phyloP scores from a whole-genome alignment of 2,329 filamentous ascomycete genomes.

The Triangularia verruculosa region DNA sequence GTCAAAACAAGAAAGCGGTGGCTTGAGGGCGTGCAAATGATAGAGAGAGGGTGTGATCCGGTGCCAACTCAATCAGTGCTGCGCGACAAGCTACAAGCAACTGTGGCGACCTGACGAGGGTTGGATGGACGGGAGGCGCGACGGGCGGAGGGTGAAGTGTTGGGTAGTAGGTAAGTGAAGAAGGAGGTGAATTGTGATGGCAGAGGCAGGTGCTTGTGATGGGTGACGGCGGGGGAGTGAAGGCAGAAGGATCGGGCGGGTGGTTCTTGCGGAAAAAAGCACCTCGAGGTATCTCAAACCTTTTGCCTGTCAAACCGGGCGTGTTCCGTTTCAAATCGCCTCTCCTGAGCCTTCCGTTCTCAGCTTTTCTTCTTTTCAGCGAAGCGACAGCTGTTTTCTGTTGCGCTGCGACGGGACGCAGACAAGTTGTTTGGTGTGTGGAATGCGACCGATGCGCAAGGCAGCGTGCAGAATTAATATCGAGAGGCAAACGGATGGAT shows the following conservation, averaged over 20 bases:
- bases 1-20: constrained; percentile 21
- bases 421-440: constrained; percentile 1
- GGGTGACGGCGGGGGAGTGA: background rate
- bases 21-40: constrained; percentile 21
- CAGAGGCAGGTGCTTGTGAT: background rate
- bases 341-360: background rate
- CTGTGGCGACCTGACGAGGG: constrained; percentile 12
- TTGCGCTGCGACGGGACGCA: constrained; percentile 3
- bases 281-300: constrained; percentile 8
- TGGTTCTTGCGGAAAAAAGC: background rate
- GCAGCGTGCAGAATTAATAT: constrained; percentile 5
- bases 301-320: constrained; percentile 9
- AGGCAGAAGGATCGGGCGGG: constrained; percentile 4
- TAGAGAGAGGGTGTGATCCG: constrained; percentile 19
- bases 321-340: constrained; percentile 8
- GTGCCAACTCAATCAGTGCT: constrained; percentile 15
- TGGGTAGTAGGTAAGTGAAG: background rate
- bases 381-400: background rate
- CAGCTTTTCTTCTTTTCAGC: too few relatives aligned
- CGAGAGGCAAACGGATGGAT: constrained; percentile 1
- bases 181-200: constrained; percentile 10
- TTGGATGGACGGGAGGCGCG: constrained; percentile 12
- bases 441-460: constrained; percentile 9
- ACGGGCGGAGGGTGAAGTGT: constrained; percentile 10
- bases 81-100: constrained; percentile 18